phyloP scores from a whole-genome alignment of 331 rosid species.

The Telfairia occidentalis region DNA sequence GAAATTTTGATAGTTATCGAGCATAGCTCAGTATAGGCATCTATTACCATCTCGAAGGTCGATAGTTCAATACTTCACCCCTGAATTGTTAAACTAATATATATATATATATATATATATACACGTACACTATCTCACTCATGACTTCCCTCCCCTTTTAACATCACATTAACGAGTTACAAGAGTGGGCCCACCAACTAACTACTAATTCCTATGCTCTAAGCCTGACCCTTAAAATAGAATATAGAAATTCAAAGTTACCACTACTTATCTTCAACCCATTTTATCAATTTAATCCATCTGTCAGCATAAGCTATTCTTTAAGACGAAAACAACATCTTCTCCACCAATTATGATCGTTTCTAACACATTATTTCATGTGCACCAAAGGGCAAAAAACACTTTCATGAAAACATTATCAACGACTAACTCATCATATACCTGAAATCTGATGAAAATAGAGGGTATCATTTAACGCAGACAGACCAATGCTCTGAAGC shows the following conservation, averaged over 20 bases:
- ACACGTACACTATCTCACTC: too few relatives aligned
- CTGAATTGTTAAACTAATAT: too few relatives aligned
- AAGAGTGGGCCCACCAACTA: not conserved
- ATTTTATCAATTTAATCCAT: not conserved
- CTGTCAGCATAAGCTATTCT: not conserved
- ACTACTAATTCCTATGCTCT: not conserved
- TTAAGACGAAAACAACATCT: not conserved
- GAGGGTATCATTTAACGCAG: conserved; percentile 41
- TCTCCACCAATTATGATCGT: not conserved
- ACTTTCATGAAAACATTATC: not conserved
- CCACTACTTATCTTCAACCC: not conserved
- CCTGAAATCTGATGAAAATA: conserved; percentile 79
- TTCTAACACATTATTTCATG: not conserved
- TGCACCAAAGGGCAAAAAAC: not conserved
- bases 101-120: too few relatives aligned
- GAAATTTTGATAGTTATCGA: not conserved
- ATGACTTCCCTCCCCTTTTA: not conserved
- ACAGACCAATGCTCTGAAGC: conserved; percentile 37
- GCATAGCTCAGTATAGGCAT: too few relatives aligned
- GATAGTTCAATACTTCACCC: too few relatives aligned
- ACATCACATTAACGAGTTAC: not conserved
- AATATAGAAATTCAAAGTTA: not conserved
- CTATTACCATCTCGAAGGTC: too few relatives aligned
- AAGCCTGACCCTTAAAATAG: not conserved
- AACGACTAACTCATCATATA: conserved; percentile 15